Conservation (phyloP, 768 basidiomycete species). For the Russula abietina region DNA sequence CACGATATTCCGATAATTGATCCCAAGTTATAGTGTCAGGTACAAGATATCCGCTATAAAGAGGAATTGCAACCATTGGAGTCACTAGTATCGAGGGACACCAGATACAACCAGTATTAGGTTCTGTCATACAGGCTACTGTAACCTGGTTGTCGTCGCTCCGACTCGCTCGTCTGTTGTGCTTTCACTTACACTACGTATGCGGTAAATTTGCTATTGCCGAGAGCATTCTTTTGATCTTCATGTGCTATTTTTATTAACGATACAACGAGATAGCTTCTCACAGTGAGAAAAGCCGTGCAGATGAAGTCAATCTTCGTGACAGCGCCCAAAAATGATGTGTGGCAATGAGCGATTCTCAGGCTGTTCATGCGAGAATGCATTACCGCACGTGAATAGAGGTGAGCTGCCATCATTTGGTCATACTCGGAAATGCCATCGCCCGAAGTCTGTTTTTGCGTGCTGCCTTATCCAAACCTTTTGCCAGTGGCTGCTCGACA, state of each 20-base stretch:
- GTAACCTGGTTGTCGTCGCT: neutral
- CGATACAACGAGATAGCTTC: constrained; percentile 56
- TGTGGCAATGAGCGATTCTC: too few species aligned
- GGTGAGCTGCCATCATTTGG: too few species aligned
- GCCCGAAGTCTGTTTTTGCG: too few species aligned
- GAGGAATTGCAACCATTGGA: neutral
- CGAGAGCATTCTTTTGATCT: neutral
- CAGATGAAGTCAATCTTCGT: constrained; percentile 78
- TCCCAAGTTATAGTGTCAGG: neutral
- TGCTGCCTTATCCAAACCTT: too few species aligned
- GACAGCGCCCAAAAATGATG: too few species aligned
- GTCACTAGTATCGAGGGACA: neutral
- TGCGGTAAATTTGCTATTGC: constrained; percentile 39
- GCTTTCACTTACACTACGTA: too few species aligned
- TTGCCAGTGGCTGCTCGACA: too few species aligned
- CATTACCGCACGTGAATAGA: too few species aligned
- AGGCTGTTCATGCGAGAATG: too few species aligned
- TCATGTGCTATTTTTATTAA: constrained; percentile 63
- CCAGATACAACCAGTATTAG: neutral
- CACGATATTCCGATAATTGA: too few species aligned
- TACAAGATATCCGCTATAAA: neutral
- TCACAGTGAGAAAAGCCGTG: constrained; percentile 76
- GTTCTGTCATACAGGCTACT: neutral
- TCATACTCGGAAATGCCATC: too few species aligned
- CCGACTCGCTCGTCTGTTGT: too few species aligned